These are phyloP conservation scores for Saccharomycopsis vini DNA, from an alignment of 805 yeast genomes.

Conservation along the genomic window DNA sequence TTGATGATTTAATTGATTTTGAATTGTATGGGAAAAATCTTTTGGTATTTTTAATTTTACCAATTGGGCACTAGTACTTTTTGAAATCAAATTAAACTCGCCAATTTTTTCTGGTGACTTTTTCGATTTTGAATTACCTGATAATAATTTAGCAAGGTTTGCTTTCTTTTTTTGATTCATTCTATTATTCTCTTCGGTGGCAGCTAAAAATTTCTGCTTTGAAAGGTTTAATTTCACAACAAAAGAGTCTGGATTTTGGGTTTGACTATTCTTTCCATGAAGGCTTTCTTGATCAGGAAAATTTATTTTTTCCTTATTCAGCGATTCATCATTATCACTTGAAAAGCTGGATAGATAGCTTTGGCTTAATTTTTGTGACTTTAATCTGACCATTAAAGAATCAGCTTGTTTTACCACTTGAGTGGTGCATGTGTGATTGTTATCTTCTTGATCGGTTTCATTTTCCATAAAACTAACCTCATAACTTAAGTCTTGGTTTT, in stretches of 20 bases:
- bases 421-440: too few species aligned
- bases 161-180: not conserved
- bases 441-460: too few species aligned
- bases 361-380: not conserved
- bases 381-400: not conserved
- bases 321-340: not conserved
- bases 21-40: slow-evolving; percentile 3
- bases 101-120: not conserved
- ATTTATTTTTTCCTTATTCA: not conserved
- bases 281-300: not conserved
- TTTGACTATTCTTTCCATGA: not conserved
- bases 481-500: not conserved
- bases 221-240: not conserved
- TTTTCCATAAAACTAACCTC: not conserved
- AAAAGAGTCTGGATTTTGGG: not conserved
- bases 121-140: slow-evolving; percentile 1
- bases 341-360: not conserved
- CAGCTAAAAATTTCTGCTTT: not conserved
- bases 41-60: slow-evolving; percentile 5
- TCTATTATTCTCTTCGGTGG: not conserved
- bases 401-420: too few species aligned
- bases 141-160: slow-evolving; percentile 1
- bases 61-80: not conserved
- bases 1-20: slow-evolving; percentile 7
- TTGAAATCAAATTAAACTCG: too few species aligned